These are phyloP conservation scores for Canavalia ensiformis DNA, from an alignment of 306 rosid genomes.

Conservation along the genomic window DNA sequence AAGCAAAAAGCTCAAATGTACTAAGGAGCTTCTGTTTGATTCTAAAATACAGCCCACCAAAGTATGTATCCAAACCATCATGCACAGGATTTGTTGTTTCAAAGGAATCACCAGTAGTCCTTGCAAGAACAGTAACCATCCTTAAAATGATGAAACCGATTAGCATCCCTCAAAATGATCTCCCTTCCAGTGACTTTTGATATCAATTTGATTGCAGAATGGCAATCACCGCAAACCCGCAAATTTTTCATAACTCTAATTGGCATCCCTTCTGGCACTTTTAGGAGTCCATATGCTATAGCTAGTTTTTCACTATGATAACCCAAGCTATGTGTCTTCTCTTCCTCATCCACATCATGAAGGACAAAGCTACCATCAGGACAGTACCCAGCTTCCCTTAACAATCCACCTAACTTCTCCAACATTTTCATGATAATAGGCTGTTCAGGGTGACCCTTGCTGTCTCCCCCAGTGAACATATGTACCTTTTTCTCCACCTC, in stretches of 20 bases:
- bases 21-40: conserved; percentile 68
- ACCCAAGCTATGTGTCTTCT: conserved; percentile 70
- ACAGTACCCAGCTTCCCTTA: conserved; percentile 78
- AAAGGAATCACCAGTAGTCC: conserved; percentile 71
- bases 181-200: conserved; percentile 79
- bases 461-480: conserved; percentile 73
- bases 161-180: conserved; percentile 78
- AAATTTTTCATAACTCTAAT: conserved; percentile 80
- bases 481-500: conserved; percentile 74
- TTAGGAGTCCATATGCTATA: conserved; percentile 74
- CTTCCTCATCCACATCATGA: conserved; percentile 87
- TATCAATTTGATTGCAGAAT: conserved; percentile 74
- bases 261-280: conserved; percentile 70
- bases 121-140: conserved; percentile 75
- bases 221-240: conserved; percentile 86
- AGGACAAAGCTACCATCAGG: conserved; percentile 79
- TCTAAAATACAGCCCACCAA: conserved; percentile 67
- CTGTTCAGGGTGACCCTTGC: conserved; percentile 70
- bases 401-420: conserved; percentile 64
- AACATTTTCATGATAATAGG: conserved; percentile 60
- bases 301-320: conserved; percentile 84
- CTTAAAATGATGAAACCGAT: conserved; percentile 82
- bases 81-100: conserved; percentile 50
- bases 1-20: conserved; percentile 9
- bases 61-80: conserved; percentile 65